Conservation (phyloP, 805 yeast genomes). For the Schwanniomyces pseudopolymorphus region DNA sequence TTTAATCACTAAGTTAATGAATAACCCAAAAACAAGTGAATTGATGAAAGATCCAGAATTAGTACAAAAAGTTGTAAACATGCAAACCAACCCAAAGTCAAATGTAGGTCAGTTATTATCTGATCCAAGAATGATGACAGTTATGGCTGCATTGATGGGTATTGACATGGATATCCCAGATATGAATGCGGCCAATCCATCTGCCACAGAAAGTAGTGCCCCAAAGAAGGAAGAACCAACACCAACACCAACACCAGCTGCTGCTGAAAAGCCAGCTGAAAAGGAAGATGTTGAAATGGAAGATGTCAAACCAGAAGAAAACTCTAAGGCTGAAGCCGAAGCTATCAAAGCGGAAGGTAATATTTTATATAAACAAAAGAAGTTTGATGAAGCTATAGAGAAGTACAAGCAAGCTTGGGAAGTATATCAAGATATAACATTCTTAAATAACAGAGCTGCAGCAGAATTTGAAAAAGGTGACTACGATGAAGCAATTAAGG, state of each 20-base stretch:
- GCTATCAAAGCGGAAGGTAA: constrained; percentile 83
- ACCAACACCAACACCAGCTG: constrained; percentile 5
- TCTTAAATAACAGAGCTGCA: constrained; percentile 94
- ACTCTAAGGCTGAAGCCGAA: constrained; percentile 56
- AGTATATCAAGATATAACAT: constrained; percentile 78
- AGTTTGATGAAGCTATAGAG: constrained; percentile 91
- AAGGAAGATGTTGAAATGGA: constrained; percentile 39
- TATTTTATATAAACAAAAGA: constrained; percentile 75
- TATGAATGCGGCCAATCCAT: constrained; percentile 11
- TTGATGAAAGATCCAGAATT: constrained; percentile 84
- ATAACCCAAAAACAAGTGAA: constrained; percentile 85
- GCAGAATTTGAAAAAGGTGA: constrained; percentile 97
- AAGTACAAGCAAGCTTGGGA: constrained; percentile 87
- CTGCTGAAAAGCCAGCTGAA: constrained; percentile 10
- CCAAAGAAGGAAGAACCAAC: constrained; percentile 6
- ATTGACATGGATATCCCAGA: constrained; percentile 59
- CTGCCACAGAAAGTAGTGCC: constrained; percentile 7
- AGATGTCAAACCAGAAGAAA: constrained; percentile 24
- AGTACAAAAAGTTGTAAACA: constrained; percentile 61
- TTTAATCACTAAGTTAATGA: constrained; percentile 68
- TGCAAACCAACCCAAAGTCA: constrained; percentile 73
- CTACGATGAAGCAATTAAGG: constrained; percentile 76
- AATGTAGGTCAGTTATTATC: constrained; percentile 66
- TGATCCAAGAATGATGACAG: constrained; percentile 86
- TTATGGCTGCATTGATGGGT: constrained; percentile 84